Evolutionary conservation across 2,329 filamentous ascomycete genomes (phyloP), one percentile per base, ranked within the genome.

Genomic region (Hypocreales sp.): DNA sequence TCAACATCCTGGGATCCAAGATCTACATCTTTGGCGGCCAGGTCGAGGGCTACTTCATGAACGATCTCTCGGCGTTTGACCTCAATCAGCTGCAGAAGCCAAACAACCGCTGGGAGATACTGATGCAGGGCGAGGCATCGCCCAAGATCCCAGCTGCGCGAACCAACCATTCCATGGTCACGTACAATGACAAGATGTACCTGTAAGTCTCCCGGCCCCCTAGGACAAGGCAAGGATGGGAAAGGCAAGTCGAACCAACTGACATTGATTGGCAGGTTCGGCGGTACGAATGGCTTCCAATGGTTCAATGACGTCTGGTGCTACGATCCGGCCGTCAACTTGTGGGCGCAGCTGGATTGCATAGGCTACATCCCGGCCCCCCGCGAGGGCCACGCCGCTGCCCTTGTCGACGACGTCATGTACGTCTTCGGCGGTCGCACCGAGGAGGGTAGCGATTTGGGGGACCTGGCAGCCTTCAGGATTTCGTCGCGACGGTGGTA

Each of bases 281-380:
- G 90, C 40, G 90, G 90, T 35, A 98, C 90, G 2, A 93, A 98
- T 47, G 90, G 90, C 22, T 72, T 86, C 30, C 75, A 81, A 44
- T 98, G 90, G 92, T 98, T 95, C 59, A 98, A 95, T 50, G 90
- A 98, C 48, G 90, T 98, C 25, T 98, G 90, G 90, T 82, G 77
- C 28, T 98, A 90, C 49, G 87, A 94, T 43, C 80, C 86, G 7
- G 65, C 73, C 30, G 59, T 69, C 24, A 94, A 94, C 50, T 59
- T 67, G 30, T 98, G 90, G 90, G 59, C 72, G 8, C 79, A 92
- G 47, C 65, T 93, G 30, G 87, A 95, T 45, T 98, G 90, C 49
- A 94, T 95, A 44, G 90, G 90, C 20, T 98, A 94, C 51, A 95
- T 98, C 33, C 90, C 92, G 2, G 77, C 84, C 2, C 77, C 87